These are phyloP conservation scores for Boehmeria nivea DNA, from an alignment of 306 rosid genomes.

Conservation along the genomic window DNA sequence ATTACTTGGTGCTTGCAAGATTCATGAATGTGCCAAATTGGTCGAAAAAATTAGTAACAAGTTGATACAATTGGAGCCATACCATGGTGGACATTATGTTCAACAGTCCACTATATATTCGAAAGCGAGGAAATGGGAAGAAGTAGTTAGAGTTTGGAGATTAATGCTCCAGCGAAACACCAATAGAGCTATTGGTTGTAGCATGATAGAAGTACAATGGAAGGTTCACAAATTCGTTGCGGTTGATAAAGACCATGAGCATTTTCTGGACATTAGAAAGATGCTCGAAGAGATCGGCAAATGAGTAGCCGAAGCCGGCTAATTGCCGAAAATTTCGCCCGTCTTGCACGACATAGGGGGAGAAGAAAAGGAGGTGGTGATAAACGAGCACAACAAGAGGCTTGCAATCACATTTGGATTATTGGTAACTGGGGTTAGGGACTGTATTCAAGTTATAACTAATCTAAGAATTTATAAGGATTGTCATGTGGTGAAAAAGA, in stretches of 20 bases:
- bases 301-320: slow-evolving; percentile 45
- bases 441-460: slow-evolving; percentile 41
- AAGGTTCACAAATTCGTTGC: slow-evolving; percentile 68
- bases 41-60: slow-evolving; percentile 66
- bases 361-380: slow-evolving; percentile 35
- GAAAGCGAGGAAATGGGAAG: slow-evolving; percentile 77
- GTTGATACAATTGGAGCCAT: slow-evolving; percentile 65
- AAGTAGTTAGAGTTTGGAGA: slow-evolving; percentile 55
- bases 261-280: slow-evolving; percentile 38
- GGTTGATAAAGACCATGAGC: slow-evolving; percentile 61
- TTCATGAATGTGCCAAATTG: slow-evolving; percentile 53
- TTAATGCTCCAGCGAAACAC: slow-evolving; percentile 45
- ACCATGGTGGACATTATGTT: slow-evolving; percentile 71
- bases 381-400: slow-evolving; percentile 41
- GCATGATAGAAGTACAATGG: slow-evolving; percentile 67
- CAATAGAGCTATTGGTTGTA: slow-evolving; percentile 68
- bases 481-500: slow-evolving; percentile 46
- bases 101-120: slow-evolving; percentile 66
- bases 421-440: slow-evolving; percentile 37
- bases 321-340: slow-evolving; percentile 33
- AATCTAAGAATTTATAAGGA: slow-evolving; percentile 44
- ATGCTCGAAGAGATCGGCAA: slow-evolving; percentile 51
- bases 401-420: slow-evolving; percentile 43
- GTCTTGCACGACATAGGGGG: slow-evolving; percentile 43
- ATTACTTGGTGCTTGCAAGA: slow-evolving; percentile 61